phyloP scores from a whole-genome alignment of 192 early-diverging fungal species.

The Backusella tarrabulga region DNA sequence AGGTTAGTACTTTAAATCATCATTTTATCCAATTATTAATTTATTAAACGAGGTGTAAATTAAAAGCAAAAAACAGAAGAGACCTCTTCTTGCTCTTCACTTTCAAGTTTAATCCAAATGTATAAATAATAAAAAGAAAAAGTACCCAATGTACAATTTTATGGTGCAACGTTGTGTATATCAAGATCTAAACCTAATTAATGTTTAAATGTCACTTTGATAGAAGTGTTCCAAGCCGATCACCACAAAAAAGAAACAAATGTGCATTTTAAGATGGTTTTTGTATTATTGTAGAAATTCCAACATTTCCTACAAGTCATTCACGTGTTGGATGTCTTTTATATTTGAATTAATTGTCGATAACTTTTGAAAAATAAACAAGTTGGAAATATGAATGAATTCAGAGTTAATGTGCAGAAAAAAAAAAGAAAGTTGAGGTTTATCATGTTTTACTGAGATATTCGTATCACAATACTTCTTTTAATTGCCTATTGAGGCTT shows the following conservation, averaged over 20 bases:
- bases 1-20: background rate
- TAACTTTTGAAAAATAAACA: background rate
- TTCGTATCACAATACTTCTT: too few relatives aligned
- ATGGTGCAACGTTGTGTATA: background rate
- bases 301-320: background rate
- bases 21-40: background rate
- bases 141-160: background rate
- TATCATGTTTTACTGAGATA: too few relatives aligned
- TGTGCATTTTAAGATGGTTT: background rate
- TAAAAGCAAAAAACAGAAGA: background rate
- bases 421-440: background rate
- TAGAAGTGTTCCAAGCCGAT: background rate
- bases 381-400: background rate
- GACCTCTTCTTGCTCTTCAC: background rate
- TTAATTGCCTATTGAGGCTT: too few relatives aligned
- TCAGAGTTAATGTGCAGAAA: background rate
- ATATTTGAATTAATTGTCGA: background rate
- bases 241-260: background rate
- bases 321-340: conserved; percentile 1
- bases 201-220: background rate
- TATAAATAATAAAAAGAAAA: background rate
- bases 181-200: background rate
- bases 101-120: background rate
- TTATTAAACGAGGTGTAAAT: background rate
- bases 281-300: background rate